Evolutionary conservation across 495 filamentous ascomycete genomes (phyloP).

Genomic region (Darksidea phi): DNA sequence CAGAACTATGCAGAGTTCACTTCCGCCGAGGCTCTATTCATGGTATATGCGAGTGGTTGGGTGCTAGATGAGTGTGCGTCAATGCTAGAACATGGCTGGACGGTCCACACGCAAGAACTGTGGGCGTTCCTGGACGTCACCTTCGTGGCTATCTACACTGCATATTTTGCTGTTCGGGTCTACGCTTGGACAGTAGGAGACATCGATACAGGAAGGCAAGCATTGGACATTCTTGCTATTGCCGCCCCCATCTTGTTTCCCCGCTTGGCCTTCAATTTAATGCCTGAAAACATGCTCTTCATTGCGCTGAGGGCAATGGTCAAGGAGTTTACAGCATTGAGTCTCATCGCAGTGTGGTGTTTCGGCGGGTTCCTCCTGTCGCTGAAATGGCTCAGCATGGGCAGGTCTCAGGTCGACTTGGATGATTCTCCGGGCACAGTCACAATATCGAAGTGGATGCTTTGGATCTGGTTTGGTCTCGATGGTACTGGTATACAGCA

Average conservation of each 20-base stretch:
- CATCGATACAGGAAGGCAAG: constrained; percentile 51
- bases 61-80: constrained; percentile 69
- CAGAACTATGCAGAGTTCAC: constrained; percentile 52
- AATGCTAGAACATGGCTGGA: constrained; percentile 70
- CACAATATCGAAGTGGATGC: constrained; percentile 75
- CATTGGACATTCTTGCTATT: constrained; percentile 66
- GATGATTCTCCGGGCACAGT: constrained; percentile 45
- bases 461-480: constrained; percentile 77
- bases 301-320: constrained; percentile 72
- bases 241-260: constrained; percentile 68
- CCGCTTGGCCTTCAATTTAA: constrained; percentile 70
- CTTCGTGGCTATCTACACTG: constrained; percentile 60
- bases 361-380: constrained; percentile 70
- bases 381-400: constrained; percentile 61
- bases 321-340: constrained; percentile 66
- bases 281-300: constrained; percentile 73
- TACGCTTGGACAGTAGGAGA: constrained; percentile 52
- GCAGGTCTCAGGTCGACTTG: constrained; percentile 38
- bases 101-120: constrained; percentile 72
- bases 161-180: constrained; percentile 60
- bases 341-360: constrained; percentile 65
- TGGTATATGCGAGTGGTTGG: constrained; percentile 68
- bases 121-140: constrained; percentile 76
- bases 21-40: constrained; percentile 57
- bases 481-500: constrained; percentile 69